Percentiles rank a stretch among this genome's conserved stretches.
These are phyloP conservation scores for Coemansia sp. DNA, from an alignment of 192 early-diverging fungal genomes.

Conservation along the genomic window DNA sequence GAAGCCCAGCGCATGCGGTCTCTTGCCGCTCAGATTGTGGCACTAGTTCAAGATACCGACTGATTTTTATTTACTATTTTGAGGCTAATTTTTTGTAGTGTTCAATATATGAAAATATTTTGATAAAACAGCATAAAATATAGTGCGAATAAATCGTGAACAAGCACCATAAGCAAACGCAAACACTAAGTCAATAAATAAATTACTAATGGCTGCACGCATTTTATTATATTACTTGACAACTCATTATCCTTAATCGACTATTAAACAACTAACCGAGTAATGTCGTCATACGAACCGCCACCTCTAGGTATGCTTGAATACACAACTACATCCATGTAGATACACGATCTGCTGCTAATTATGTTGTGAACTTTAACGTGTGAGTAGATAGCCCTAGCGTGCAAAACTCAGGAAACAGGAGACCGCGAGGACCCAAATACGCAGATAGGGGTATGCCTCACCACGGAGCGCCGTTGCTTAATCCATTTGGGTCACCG, in stretches of 20 bases:
- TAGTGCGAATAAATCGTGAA: too few species aligned
- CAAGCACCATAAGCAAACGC: too few species aligned
- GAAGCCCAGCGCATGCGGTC: constrained; percentile 21
- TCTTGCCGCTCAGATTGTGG: constrained; percentile 28
- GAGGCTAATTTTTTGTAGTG: neutral
- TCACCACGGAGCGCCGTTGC: constrained; percentile 7
- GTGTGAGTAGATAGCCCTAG: neutral
- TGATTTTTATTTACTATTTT: neutral
- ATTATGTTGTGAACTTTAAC: neutral
- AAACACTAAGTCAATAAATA: too few species aligned
- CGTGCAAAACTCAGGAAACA: constrained; percentile 6
- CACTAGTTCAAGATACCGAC: constrained; percentile 4
- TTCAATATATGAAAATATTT: neutral
- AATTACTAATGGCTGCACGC: too few species aligned
- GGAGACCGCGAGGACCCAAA: constrained; percentile 1
- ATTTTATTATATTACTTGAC: too few species aligned
- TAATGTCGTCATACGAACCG: constrained; percentile 42
- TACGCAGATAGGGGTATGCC: constrained; percentile 1
- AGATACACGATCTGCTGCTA: neutral
- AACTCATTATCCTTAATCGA: neutral
- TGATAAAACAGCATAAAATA: too few species aligned
- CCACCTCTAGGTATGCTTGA: constrained; percentile 29
- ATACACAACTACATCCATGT: neutral
- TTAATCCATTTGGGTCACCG: constrained; percentile 37
- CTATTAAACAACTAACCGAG: neutral